Evolutionary conservation across 1,284 basidiomycete genomes (phyloP).

Genomic region (Athelia sp.): DNA sequence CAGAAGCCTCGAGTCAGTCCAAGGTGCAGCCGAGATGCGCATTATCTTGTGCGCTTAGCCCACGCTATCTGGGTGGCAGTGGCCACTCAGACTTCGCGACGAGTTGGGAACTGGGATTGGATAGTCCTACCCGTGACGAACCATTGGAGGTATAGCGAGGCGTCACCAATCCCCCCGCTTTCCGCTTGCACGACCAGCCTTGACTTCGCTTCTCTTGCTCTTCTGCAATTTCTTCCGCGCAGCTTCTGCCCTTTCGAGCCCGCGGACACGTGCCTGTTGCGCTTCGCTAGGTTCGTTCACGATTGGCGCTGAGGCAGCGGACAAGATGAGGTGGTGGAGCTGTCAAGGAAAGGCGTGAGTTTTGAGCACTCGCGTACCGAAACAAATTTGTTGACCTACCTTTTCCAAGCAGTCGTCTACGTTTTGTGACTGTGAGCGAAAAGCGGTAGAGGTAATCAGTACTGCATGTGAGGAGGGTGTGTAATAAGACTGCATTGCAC

Average conservation of each 20-base stretch:
- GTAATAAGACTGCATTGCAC: constrained; percentile 49
- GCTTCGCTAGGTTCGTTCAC: constrained; percentile 50
- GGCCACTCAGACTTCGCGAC: no score
- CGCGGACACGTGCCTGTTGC: constrained; percentile 51
- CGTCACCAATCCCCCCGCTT: constrained; percentile 10
- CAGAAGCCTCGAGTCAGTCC: no score
- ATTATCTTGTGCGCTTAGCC: no score
- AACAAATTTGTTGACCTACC: constrained; percentile 29
- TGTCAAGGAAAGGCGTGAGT: constrained; percentile 18
- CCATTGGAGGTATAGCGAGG: no score
- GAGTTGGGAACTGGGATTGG: no score
- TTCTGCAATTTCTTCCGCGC: constrained; percentile 45
- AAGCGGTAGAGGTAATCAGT: constrained; percentile 58
- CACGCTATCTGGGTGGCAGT: no score
- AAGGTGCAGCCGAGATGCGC: no score
- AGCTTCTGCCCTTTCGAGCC: constrained; percentile 39
- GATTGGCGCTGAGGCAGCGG: constrained; percentile 40
- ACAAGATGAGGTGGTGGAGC: constrained; percentile 51
- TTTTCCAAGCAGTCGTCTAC: constrained; percentile 66
- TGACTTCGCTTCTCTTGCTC: constrained; percentile 40
- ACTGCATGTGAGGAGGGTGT: constrained; percentile 60
- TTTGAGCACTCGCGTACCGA: background rate
- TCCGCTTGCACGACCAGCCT: constrained; percentile 27
- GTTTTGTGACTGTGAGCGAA: constrained; percentile 74
- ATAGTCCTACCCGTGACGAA: no score